Percentiles rank a stretch among this genome's conserved stretches.
These are phyloP conservation scores for Agapanthus africanus DNA, from an alignment of 106 monocot genomes.

Conservation along the genomic window DNA sequence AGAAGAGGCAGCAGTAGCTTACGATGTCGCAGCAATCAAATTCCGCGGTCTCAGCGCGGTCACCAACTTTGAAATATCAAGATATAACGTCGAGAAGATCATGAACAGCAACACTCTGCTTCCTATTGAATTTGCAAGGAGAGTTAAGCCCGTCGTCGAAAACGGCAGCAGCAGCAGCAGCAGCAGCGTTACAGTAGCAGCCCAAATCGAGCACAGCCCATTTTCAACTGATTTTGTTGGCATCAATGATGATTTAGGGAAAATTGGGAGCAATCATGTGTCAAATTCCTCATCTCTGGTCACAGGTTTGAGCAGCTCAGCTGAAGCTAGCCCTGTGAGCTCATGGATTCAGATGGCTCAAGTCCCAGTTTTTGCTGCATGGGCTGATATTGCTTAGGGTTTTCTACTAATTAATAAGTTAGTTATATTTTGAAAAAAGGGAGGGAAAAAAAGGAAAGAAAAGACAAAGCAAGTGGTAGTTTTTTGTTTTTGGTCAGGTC, in stretches of 20 bases:
- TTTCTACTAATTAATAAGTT: no score
- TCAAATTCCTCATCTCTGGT: slow-evolving; percentile 35
- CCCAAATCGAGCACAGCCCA: not conserved
- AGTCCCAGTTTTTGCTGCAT: slow-evolving; percentile 80
- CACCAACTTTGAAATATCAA: slow-evolving; percentile 92
- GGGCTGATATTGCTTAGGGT: slow-evolving; percentile 52
- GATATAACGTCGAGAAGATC: slow-evolving; percentile 89
- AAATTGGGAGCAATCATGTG: slow-evolving; percentile 13
- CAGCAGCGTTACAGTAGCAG: not conserved
- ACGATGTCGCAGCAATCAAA: slow-evolving; percentile 94
- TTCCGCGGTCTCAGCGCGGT: slow-evolving; percentile 90
- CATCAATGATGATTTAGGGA: slow-evolving; percentile 12
- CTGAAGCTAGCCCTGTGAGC: slow-evolving; percentile 60
- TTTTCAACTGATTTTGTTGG: not conserved
- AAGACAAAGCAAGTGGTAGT: not conserved
- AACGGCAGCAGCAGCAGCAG: not conserved
- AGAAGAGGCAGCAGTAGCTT: slow-evolving; percentile 99
- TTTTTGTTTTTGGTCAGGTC: not conserved
- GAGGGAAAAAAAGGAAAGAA: not conserved
- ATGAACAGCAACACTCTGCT: slow-evolving; percentile 75
- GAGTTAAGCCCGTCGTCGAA: slow-evolving; percentile 26
- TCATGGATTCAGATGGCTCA: slow-evolving; percentile 55
- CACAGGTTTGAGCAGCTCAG: slow-evolving; percentile 35
- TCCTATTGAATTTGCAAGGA: slow-evolving; percentile 61
- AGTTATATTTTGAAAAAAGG: no score